Base-by-base conservation (phyloP, 176 grass and related monocot genomes). In the Cenchrus americanus region DNA sequence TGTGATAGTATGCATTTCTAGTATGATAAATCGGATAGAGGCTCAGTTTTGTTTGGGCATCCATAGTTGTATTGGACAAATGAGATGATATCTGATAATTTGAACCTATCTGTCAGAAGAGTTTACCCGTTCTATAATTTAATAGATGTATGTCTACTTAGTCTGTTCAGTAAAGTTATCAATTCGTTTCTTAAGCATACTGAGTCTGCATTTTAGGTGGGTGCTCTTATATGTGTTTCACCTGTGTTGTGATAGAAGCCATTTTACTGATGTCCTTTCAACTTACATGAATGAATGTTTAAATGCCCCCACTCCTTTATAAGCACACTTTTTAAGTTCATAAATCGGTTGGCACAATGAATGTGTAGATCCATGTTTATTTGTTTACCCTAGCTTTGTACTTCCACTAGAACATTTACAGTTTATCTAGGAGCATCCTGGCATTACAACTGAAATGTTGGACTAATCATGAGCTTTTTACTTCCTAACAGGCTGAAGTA, bases 401-500 rank as follows among this genome's bases (percentile, higher is more conserved):
- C 69, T 80, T 68, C 17, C 11, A 55, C 49, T 55, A 1, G 7
- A 68, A 4, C 67, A 15, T 26, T 54, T 81, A 12, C n/a, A 58
- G 34, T 58, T 81, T 18, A 70, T 55, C 34, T 54, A 42, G 30
- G 2, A 69, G 6, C 41, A 27, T 58, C 34, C 32, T 69, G 34
- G 10, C 50, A 1, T 57, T 34, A 42, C 80, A 59, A 71, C 6
- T 73, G 46, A 14, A 12, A 30, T 42, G 24, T 26, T 79, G 43
- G 13, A 19, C 51, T 83, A 79, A 86, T 23, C 40, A 60, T 8
- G 13, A 62, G 66, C 17, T 75, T 81, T 85, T 18, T 24, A 2
- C 23, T 79, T n/a, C 77, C 48, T 50, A 62, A 87, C 88, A 97
- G 94, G 84, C 84, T 57, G 94, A 97, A 75, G 94, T 97, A 9